These are phyloP conservation scores for Puccinia sorghi DNA, from an alignment of 1,284 basidiomycete species.

Conservation along the genomic window DNA sequence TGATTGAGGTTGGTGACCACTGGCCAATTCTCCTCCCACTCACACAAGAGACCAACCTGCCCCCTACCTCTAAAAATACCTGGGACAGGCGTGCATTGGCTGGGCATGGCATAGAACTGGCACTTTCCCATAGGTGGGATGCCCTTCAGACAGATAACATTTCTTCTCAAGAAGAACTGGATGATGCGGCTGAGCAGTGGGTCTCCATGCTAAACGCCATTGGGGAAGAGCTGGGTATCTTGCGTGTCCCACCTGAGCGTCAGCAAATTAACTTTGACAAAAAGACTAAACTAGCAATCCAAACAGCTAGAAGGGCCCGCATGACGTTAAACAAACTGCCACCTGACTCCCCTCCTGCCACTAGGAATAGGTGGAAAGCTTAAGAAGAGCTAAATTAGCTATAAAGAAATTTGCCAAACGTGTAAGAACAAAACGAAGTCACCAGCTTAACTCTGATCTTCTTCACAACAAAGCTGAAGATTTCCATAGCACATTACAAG, in stretches of 20 bases:
- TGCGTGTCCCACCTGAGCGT: background rate
- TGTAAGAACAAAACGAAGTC: too few species aligned
- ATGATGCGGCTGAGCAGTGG: background rate
- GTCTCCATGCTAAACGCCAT: background rate
- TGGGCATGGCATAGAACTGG: background rate
- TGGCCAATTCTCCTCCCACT: background rate
- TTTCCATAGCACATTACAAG: background rate
- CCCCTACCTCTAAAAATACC: background rate
- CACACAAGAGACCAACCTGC: too few species aligned
- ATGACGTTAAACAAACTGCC: too few species aligned
- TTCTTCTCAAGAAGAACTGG: background rate
- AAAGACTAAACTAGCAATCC: background rate
- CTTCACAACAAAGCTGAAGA: background rate
- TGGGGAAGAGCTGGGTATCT: background rate
- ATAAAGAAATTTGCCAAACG: too few species aligned
- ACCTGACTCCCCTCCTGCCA: too few species aligned
- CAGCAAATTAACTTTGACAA: background rate
- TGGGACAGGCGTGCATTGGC: background rate
- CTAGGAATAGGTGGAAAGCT: too few species aligned
- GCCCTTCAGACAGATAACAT: background rate
- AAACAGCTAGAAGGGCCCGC: background rate
- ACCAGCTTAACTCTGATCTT: background rate
- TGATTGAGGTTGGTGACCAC: background rate
- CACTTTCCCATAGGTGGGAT: conserved; percentile 5
- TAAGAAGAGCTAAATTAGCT: too few species aligned